Evolutionary conservation across 192 early-diverging fungal genomes (phyloP).

Genomic region (Kickxella alabastrina): DNA sequence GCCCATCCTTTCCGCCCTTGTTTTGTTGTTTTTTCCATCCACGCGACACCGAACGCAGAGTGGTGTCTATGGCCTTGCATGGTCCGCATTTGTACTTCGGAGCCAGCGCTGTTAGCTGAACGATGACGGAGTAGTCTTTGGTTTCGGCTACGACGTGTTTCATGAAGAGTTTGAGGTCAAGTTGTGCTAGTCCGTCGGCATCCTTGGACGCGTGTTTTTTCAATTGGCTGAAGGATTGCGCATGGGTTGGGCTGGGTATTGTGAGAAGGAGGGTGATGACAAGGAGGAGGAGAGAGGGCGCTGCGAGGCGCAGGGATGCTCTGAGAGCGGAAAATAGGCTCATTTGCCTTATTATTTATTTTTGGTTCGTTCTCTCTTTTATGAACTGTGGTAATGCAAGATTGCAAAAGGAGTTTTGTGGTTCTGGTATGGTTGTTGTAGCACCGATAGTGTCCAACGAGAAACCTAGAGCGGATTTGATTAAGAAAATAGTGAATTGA

Average conservation of each 20-base stretch:
- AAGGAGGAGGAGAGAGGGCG: no score
- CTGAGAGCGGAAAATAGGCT: background rate
- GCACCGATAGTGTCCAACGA: no score
- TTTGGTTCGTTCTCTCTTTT: no score
- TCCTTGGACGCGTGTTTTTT: conserved; percentile 19
- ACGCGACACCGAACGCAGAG: conserved; percentile 36
- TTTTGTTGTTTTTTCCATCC: conserved; percentile 29
- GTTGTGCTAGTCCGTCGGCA: conserved; percentile 26
- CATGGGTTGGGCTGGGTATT: background rate
- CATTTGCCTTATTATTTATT: background rate
- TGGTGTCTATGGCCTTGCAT: conserved; percentile 24
- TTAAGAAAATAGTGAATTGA: background rate
- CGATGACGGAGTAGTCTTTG: conserved; percentile 46
- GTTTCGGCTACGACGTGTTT: conserved; percentile 36
- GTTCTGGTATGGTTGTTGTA: no score
- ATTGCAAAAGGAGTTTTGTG: no score
- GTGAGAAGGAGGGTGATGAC: no score
- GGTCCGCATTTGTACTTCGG: conserved; percentile 46
- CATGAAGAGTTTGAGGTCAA: conserved; percentile 25
- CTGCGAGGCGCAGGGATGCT: no score
- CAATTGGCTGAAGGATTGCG: conserved; percentile 23
- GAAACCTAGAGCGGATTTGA: no score
- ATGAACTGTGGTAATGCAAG: no score
- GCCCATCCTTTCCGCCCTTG: conserved; percentile 2
- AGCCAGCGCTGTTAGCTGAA: conserved; percentile 44